Evolutionary conservation across 768 basidiomycete species (phyloP).

Genomic region (Zangia roseola): DNA sequence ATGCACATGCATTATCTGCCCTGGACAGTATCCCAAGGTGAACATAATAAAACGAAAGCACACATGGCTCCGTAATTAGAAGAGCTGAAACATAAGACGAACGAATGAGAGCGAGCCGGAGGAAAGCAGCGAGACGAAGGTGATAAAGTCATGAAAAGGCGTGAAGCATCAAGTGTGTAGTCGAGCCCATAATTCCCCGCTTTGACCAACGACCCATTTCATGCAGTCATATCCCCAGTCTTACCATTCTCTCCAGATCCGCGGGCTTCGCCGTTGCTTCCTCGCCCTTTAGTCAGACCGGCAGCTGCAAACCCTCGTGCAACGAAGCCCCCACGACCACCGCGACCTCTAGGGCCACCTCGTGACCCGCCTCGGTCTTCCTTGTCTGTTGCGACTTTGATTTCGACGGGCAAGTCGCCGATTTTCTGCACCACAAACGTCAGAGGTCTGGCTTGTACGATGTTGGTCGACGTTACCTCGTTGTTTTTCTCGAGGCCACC

Average conservation of each 20-base stretch:
- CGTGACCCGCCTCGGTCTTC: conserved; percentile 42
- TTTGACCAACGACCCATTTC: conserved; percentile 16
- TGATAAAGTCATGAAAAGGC: conserved; percentile 16
- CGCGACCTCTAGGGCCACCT: conserved; percentile 55
- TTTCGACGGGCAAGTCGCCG: conserved; percentile 61
- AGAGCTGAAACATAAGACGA: conserved; percentile 11
- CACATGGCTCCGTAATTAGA: conserved; percentile 21
- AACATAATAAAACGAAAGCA: conserved; percentile 24
- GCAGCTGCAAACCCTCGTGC: conserved; percentile 67
- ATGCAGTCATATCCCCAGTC: conserved; percentile 24
- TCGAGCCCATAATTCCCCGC: conserved; percentile 18
- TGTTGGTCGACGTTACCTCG: conserved; percentile 46
- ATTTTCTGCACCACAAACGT: conserved; percentile 51
- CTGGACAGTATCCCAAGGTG: conserved; percentile 14
- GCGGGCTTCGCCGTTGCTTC: conserved; percentile 30
- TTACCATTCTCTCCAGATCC: conserved; percentile 28
- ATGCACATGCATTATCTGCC: conserved; percentile 20
- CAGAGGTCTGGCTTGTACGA: conserved; percentile 1
- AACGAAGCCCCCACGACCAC: conserved; percentile 50
- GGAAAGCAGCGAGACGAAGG: conserved; percentile 8
- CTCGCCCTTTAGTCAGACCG: conserved; percentile 50
- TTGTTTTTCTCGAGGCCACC: conserved; percentile 72
- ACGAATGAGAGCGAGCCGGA: conserved; percentile 4
- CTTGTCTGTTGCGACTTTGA: conserved; percentile 68
- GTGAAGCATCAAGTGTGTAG: conserved; percentile 17